Conservation (phyloP, 441 rosid genomes). For the Jatropha multifida region DNA sequence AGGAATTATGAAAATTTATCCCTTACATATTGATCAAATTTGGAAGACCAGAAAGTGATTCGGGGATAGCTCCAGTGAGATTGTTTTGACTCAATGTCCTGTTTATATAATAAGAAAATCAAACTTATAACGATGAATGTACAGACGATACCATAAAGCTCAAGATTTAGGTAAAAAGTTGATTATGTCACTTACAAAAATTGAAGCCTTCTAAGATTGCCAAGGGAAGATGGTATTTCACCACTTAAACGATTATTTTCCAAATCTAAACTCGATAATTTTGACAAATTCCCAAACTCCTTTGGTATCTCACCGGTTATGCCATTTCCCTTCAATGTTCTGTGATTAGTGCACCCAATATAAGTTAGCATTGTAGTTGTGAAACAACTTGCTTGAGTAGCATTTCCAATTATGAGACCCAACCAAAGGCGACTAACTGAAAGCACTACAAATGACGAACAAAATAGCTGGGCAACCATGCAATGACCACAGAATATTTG, state of each 20-base stretch:
- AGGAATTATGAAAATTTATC: constrained; percentile 10
- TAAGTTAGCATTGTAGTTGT: constrained; percentile 5
- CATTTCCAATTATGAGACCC: neutral
- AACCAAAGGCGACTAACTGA: neutral
- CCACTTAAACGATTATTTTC: constrained; percentile 76
- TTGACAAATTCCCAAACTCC: constrained; percentile 80
- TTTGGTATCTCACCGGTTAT: constrained; percentile 77
- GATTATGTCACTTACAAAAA: constrained; percentile 66
- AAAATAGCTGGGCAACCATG: neutral
- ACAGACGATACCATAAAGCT: constrained; percentile 1
- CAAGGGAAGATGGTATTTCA: constrained; percentile 73
- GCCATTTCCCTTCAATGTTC: constrained; percentile 86
- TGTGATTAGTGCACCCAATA: constrained; percentile 32
- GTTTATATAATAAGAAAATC: constrained; percentile 25
- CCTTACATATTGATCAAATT: constrained; percentile 78
- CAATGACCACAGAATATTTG: neutral
- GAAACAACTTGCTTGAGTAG: neutral
- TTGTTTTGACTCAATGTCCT: constrained; percentile 87
- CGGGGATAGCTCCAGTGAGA: constrained; percentile 75
- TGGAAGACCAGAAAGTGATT: constrained; percentile 57
- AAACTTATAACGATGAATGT: neutral
- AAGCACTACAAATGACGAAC: neutral
- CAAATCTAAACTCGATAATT: constrained; percentile 82
- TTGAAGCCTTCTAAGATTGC: constrained; percentile 81
- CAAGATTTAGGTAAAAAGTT: constrained; percentile 13